These are phyloP conservation scores for Castanospermum australe DNA, from an alignment of 306 rosid species.

Conservation along the genomic window DNA sequence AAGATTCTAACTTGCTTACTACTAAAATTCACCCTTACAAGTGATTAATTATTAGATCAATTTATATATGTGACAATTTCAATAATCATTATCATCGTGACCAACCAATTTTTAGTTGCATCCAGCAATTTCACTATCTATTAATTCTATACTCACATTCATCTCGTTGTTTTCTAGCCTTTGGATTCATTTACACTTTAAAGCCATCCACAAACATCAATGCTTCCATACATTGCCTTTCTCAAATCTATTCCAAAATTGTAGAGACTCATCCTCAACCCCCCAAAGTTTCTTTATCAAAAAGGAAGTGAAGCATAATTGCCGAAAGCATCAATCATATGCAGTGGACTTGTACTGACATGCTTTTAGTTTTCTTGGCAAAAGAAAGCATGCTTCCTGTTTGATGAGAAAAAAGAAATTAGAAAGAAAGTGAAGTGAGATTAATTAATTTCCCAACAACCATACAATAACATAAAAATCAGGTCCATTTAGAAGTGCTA, in stretches of 20 bases:
- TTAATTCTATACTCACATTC: slow-evolving; percentile 37
- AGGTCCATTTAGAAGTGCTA: slow-evolving; percentile 25
- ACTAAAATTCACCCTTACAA: too few relatives aligned
- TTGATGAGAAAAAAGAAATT: slow-evolving; percentile 15
- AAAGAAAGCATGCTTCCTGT: slow-evolving; percentile 29
- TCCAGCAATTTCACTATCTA: slow-evolving; percentile 37
- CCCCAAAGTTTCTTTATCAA: neutral
- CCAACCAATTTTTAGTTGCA: slow-evolving; percentile 38
- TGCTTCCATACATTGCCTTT: slow-evolving; percentile 24
- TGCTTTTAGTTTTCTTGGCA: slow-evolving; percentile 25
- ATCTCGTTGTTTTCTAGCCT: slow-evolving; percentile 26
- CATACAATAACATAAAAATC: slow-evolving; percentile 29
- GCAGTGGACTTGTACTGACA: slow-evolving; percentile 20
- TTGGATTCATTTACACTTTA: slow-evolving; percentile 1
- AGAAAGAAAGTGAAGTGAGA: slow-evolving; percentile 7
- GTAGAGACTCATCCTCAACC: neutral
- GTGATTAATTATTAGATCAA: neutral
- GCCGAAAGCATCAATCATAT: slow-evolving; percentile 40
- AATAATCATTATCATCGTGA: slow-evolving; percentile 14
- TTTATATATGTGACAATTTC: neutral
- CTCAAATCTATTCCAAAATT: slow-evolving; percentile 2
- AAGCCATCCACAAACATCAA: neutral
- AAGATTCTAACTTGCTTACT: too few relatives aligned
- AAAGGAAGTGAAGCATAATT: neutral
- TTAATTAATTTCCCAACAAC: slow-evolving; percentile 12